A percentile compares a stretch with the other conserved stretches of the same genome.
phyloP scores from a whole-genome alignment of 2,329 filamentous ascomycete genomes.

The Ophiostoma fasciatum region DNA sequence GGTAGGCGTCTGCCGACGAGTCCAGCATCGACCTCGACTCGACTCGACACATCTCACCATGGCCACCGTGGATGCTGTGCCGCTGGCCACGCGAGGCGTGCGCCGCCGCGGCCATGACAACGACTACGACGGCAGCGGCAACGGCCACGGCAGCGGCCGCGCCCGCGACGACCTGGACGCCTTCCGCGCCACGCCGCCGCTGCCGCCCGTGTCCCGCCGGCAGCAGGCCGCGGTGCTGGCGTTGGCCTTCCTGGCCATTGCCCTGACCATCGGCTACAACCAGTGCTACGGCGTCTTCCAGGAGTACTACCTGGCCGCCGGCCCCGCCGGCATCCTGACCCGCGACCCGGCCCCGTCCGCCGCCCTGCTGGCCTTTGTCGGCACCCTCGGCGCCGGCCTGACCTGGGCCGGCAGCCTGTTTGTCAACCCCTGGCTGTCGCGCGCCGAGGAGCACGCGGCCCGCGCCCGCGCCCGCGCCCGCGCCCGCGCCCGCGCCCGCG shows the following conservation, averaged over 20 bases:
- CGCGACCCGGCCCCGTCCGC: constrained; percentile 19
- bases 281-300: constrained; percentile 35
- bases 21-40: too few species aligned
- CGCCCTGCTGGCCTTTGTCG: constrained; percentile 31
- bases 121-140: background rate
- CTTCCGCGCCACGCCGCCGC: constrained; percentile 5
- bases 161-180: constrained; percentile 3
- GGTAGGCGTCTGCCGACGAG: too few species aligned
- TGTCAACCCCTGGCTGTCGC: constrained; percentile 31
- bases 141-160: too few species aligned
- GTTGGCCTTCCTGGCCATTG: constrained; percentile 28
- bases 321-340: constrained; percentile 23
- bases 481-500: too few species aligned
- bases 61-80: background rate
- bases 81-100: background rate
- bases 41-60: background rate
- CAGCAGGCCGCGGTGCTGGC: constrained; percentile 28
- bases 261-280: constrained; percentile 33
- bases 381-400: constrained; percentile 30
- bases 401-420: constrained; percentile 35
- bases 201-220: constrained; percentile 22
- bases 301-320: constrained; percentile 28
- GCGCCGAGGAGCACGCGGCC: constrained; percentile 20
- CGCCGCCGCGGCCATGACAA: constrained; percentile 3
- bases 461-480: too few species aligned